Percentiles rank a stretch among this genome's conserved stretches.
Conservation (phyloP, 2,329 filamentous ascomycete genomes). For the Xylariaceae sp. region DNA sequence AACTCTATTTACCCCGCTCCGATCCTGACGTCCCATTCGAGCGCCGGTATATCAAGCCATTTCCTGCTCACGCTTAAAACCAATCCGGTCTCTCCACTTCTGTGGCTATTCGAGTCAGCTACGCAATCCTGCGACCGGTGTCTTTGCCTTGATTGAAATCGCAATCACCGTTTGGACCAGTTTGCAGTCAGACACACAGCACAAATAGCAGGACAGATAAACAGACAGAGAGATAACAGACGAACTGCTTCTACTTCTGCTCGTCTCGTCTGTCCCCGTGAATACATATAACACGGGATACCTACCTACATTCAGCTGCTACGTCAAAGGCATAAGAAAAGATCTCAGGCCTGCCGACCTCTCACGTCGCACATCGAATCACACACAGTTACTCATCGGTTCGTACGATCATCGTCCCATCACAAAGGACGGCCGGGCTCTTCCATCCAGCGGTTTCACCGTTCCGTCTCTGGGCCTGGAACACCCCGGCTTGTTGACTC, state of each 20-base stretch:
- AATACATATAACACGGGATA: too few relatives aligned
- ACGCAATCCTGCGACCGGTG: background rate
- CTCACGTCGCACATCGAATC: slow-evolving; percentile 11
- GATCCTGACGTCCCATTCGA: background rate
- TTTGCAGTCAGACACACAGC: too few relatives aligned
- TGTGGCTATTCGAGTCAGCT: slow-evolving; percentile 15
- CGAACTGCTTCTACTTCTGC: background rate
- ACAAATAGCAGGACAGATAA: too few relatives aligned
- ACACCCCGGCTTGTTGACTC: background rate
- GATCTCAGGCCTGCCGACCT: background rate
- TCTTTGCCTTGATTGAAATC: background rate
- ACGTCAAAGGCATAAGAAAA: background rate
- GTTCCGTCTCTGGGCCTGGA: background rate
- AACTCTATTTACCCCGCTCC: background rate
- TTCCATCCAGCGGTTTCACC: slow-evolving; percentile 15
- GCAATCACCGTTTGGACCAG: too few relatives aligned
- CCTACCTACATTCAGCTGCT: background rate
- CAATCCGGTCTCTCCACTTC: slow-evolving; percentile 2
- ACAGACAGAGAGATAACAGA: background rate
- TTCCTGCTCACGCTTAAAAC: background rate
- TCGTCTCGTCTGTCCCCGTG: too few relatives aligned
- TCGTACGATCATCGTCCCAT: slow-evolving; percentile 21
- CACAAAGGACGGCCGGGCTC: slow-evolving; percentile 15
- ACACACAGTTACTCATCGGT: slow-evolving; percentile 6
- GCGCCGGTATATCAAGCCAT: background rate